Base-by-base conservation (phyloP, 2,329 filamentous ascomycete genomes). In the Pezicula radicicola region DNA sequence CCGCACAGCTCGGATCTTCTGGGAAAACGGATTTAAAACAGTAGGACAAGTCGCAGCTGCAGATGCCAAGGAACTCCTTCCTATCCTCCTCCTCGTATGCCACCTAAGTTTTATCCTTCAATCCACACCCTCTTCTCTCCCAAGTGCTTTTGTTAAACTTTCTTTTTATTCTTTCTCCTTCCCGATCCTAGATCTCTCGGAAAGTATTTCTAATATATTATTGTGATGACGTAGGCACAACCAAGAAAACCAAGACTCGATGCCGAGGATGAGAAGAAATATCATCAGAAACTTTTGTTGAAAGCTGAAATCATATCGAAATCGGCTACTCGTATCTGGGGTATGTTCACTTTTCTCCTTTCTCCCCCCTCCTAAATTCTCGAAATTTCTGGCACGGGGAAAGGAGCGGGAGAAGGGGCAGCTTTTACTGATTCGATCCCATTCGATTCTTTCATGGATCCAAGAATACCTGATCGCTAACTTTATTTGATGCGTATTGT, bases 21-120 rank as follows among this genome's bases (percentile, higher is more conserved):
- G 87, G 76, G 88, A 91, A 51, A 90, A 87, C 65, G 88, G 88
- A 1, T 87, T 87, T 62, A 85, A 81, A 61, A 85, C 80, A 21
- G 72, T 91, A 27, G 82, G 83, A 35, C 76, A 81, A 3, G 73
- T 92, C 45, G 86, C 88, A 4, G 87, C 87, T 58, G 85, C 87
- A 1, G 79, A 87, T 54, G 78, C 84, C 0, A 77, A 77, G 54
- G 87, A 89, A 56, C 72, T 91, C 21, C 73, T 90, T 2, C 86
- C 87, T 6, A 72, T 91, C n/a, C 71, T 92, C 47, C 79, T 88
- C 74, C 85, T 88, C 76, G 84, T 84, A 62, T 59, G 72, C 25
- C 25, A 25, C 6, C 25, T 25, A 33, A 33, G 9, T 33, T 33
- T 33, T 33, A 10, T 33, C 10, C 30, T 13, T 13, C 9, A 3